phyloP scores from a whole-genome alignment of 306 rosid species.

The Begonia fuchsioides region DNA sequence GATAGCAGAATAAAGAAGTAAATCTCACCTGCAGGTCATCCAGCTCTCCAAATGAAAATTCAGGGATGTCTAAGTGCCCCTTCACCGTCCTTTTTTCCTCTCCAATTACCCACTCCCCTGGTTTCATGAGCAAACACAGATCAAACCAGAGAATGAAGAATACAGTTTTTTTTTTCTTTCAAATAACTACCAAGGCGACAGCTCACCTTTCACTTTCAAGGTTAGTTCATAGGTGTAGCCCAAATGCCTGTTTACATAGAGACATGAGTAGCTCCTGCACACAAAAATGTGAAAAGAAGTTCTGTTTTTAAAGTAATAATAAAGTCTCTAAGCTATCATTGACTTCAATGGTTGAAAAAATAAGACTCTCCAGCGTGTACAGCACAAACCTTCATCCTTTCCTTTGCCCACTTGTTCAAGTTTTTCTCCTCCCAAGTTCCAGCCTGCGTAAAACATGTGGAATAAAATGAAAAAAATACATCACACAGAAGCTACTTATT shows the following conservation, averaged over 20 bases:
- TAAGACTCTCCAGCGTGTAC: too few species aligned
- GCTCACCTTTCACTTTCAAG: conserved; percentile 51
- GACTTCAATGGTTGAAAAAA: too few species aligned
- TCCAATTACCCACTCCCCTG: conserved; percentile 66
- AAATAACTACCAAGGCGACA: background rate
- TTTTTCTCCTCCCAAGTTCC: conserved; percentile 94
- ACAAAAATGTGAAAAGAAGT: too few species aligned
- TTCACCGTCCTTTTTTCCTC: conserved; percentile 46
- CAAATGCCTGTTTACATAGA: conserved; percentile 46
- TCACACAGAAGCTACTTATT: background rate
- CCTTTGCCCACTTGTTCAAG: conserved; percentile 60
- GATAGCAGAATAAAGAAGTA: background rate
- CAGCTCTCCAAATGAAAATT: conserved; percentile 74
- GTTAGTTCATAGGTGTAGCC: conserved; percentile 65
- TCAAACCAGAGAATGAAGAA: background rate
- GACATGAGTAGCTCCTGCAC: conserved; percentile 62
- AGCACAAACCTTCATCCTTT: conserved; percentile 52
- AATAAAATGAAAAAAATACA: background rate
- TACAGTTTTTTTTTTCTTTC: background rate
- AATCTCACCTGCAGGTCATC: conserved; percentile 67
- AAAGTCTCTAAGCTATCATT: too few species aligned
- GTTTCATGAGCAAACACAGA: conserved; percentile 5
- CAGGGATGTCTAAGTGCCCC: conserved; percentile 50
- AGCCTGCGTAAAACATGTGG: conserved; percentile 46
- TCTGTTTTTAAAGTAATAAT: too few species aligned